Percentiles rank a stretch among this genome's conserved stretches.
Conservation (phyloP, 192 early-diverging fungal genomes). For the Coemansia sp. region DNA sequence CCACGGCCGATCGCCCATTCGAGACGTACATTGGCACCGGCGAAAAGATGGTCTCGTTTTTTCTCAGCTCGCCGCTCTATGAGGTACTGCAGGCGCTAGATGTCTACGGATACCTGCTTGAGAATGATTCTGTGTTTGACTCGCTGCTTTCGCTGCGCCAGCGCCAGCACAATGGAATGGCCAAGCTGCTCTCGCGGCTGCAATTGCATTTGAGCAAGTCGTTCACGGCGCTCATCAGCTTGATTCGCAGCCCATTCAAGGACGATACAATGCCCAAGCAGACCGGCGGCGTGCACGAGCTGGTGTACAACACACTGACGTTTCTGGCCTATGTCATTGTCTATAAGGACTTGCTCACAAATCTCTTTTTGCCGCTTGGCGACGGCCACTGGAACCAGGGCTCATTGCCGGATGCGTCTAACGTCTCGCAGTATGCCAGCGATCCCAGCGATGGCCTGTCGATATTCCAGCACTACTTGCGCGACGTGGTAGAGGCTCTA, state of each 20-base stretch:
- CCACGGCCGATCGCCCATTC: constrained; percentile 35
- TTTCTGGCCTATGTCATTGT: constrained; percentile 41
- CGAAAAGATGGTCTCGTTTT: constrained; percentile 43
- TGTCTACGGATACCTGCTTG: constrained; percentile 45
- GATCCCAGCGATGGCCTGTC: constrained; percentile 51
- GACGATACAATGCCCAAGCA: constrained; percentile 49
- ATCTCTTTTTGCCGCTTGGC: constrained; percentile 46
- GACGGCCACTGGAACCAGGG: constrained; percentile 49
- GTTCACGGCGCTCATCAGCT: constrained; percentile 32
- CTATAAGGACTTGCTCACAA: constrained; percentile 49
- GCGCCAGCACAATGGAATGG: constrained; percentile 31
- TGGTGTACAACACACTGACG: constrained; percentile 44
- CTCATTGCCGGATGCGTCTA: constrained; percentile 14
- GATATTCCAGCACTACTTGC: constrained; percentile 53
- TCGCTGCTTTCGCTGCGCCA: constrained; percentile 30
- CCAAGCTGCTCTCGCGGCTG: constrained; percentile 34
- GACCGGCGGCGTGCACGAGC: constrained; percentile 46
- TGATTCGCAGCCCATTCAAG: constrained; percentile 41
- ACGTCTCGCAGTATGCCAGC: constrained; percentile 41
- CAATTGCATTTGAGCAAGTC: constrained; percentile 41
- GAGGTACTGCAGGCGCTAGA: constrained; percentile 51
- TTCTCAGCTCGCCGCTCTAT: constrained; percentile 41
- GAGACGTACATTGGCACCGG: constrained; percentile 39
- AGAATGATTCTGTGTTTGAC: constrained; percentile 33
- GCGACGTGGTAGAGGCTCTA: constrained; percentile 46